Base-by-base conservation (phyloP, 192 early-diverging fungal genomes). In the Nowakowskiella sp. region DNA sequence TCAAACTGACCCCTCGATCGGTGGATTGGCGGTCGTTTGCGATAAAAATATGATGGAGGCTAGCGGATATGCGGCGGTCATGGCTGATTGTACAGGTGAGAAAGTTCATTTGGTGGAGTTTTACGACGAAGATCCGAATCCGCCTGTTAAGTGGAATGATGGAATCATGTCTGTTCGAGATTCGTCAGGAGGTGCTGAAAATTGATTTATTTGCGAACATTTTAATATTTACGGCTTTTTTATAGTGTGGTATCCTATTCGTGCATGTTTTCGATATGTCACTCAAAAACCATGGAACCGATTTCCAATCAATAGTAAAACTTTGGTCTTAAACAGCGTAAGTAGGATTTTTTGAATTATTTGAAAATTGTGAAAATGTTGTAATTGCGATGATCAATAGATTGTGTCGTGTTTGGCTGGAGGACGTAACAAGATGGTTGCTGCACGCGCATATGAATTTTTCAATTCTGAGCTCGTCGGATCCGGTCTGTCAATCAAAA, bases 41-140 rank as follows among this genome's bases (percentile, higher is more conserved):
- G 89, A 91, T 66, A 91, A 91, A 62, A 91, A 91, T 65, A 64
- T 76, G 60, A 91, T 91, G 89, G 87, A 91, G 59, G 79, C 86
- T 2, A 76, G 73, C 50, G 89, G 87, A 22, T 91, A 91, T 58
- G 89, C 89, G 1, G 72, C 83, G 0, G 84, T 83, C 16, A 64
- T 90, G 60, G 87, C 89, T 10, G 87, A 91, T 39, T 70, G 77
- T 23, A 78, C 79, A 28, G 73, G 79, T 46, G 87, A 91, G 60
- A 60, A 76, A 6, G 84, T 91, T 22, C 89, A 84, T 84, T 62
- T 88, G 0, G 89, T 73, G 1, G 86, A 88, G 66, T 89, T 67
- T 61, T 77, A 87, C 44, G 71, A 80, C 45, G 55, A 73, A 19
- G 89, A 91, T 61, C 66, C 77, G 5, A 78, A 88, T 49, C 83